These are phyloP conservation scores for Lolium rigidum DNA, from an alignment of 176 grass and related monocot species.

Conservation along the genomic window DNA sequence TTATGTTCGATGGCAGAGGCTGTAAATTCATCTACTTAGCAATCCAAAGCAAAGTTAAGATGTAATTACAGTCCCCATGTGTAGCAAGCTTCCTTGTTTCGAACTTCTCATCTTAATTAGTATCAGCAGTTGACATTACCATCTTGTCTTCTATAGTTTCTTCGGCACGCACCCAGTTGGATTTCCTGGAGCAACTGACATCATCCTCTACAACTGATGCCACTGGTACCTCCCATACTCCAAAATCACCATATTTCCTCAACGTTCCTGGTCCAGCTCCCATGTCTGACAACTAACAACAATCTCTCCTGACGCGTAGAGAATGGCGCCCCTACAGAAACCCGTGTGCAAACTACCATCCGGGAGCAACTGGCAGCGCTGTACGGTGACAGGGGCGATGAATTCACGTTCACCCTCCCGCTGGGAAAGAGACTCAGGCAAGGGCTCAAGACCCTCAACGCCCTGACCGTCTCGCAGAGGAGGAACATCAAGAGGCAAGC, in stretches of 20 bases:
- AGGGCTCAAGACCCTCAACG: slow-evolving; percentile 59
- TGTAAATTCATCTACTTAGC: neutral
- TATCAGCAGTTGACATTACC: slow-evolving; percentile 14
- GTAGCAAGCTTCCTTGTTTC: slow-evolving; percentile 9
- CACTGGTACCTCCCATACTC: slow-evolving; percentile 49
- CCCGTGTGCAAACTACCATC: slow-evolving; percentile 44
- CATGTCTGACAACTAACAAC: neutral
- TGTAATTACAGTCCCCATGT: neutral
- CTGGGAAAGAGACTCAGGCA: slow-evolving; percentile 81
- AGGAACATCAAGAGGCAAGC: slow-evolving; percentile 96
- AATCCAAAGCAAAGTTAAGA: neutral
- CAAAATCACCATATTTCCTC: neutral
- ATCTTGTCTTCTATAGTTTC: slow-evolving; percentile 55
- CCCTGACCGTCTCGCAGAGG: slow-evolving; percentile 69
- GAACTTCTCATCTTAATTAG: neutral
- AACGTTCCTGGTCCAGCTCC: neutral
- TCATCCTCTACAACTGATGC: slow-evolving; percentile 51
- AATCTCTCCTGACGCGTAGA: slow-evolving; percentile 35
- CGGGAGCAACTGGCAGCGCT: slow-evolving; percentile 71
- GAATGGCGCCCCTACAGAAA: neutral
- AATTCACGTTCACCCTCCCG: slow-evolving; percentile 84
- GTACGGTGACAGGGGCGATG: slow-evolving; percentile 53
- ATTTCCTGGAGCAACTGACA: slow-evolving; percentile 90
- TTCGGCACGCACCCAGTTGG: slow-evolving; percentile 71
- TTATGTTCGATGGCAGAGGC: too few species aligned